Base-by-base conservation (phyloP, 2,329 filamentous ascomycete genomes). In the Aspergillus sp. region DNA sequence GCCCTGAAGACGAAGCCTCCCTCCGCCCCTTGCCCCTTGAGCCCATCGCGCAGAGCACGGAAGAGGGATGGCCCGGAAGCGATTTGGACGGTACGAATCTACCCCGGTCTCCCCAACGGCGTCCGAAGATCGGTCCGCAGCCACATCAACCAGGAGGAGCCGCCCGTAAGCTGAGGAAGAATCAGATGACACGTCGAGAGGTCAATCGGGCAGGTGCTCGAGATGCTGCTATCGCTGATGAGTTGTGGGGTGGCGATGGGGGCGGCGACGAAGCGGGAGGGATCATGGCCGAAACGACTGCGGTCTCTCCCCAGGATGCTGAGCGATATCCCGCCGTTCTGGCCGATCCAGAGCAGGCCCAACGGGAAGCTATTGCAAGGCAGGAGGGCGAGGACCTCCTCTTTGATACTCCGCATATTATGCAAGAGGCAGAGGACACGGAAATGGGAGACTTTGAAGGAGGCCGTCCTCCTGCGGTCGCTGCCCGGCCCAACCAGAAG, bases 151-250 rank as follows among this genome's bases (percentile, higher is more conserved):
- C 40, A 43, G 47, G 5, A 14, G 47, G 47, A 41, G 11, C 9
- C 17, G 46, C 29, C 38, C 40, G 47, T 19, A 49, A 44, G 40
- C 40, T 16, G 47, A 16, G 38, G 47, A 49, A 49, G 47, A 19
- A 43, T 21, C 38, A 20, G 29, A 13, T 17, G 16, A 44, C 47
- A 31, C 47, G 16, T 44, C 47, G 29, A 49, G 47, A 49, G 23
- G 17, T 36, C 13, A 49, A 44, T 29, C 19, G 47, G 47, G 47
- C 47, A 43, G 47, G 47, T 31, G 32, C 47, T 49, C 47, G 47
- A 31, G 47, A 49, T 49, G 47, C 47, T 13, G 47, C 47, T 23
- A 49, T 49, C 40, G 47, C 47, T 14, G 47, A 49, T 49, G 38
- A 49, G 9, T 23, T 49, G 25, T 49, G 47, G 47, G 40, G 29